Conservation (phyloP, 176 grass and related monocot species). For the Leersia perrieri region DNA sequence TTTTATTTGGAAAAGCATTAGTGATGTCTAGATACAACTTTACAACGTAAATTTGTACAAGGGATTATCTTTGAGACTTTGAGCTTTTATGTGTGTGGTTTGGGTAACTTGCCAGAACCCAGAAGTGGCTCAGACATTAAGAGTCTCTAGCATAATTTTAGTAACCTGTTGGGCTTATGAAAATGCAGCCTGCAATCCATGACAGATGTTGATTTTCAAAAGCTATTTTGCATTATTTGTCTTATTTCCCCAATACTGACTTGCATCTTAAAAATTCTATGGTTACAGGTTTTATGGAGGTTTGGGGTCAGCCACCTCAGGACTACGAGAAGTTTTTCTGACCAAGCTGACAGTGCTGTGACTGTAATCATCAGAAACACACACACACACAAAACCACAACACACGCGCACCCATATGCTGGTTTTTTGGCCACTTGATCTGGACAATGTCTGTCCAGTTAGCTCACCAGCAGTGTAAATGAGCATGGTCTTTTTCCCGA, state of each 20-base stretch:
- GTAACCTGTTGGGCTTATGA: neutral
- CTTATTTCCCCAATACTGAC: neutral
- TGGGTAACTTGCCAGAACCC: neutral
- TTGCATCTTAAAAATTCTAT: neutral
- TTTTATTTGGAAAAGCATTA: neutral
- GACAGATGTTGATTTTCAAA: neutral
- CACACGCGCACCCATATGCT: neutral
- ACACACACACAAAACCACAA: neutral
- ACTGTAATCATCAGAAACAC: neutral
- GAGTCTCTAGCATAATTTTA: neutral
- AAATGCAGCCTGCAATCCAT: neutral
- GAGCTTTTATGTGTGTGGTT: neutral
- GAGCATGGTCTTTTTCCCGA: neutral
- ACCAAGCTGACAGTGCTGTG: neutral
- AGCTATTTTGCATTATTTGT: neutral
- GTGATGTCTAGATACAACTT: neutral
- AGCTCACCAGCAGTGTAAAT: conserved; percentile 3
- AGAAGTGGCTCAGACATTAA: neutral
- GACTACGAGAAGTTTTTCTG: conserved; percentile 77
- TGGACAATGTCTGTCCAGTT: conserved; percentile 1
- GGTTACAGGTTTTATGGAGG: conserved; percentile 69
- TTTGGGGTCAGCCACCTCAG: conserved; percentile 62
- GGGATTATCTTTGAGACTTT: neutral
- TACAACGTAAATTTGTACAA: neutral
- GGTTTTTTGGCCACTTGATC: neutral